phyloP scores from a whole-genome alignment of 1,139 yeast genomes.

The Sugiyamaella xylanicola region DNA sequence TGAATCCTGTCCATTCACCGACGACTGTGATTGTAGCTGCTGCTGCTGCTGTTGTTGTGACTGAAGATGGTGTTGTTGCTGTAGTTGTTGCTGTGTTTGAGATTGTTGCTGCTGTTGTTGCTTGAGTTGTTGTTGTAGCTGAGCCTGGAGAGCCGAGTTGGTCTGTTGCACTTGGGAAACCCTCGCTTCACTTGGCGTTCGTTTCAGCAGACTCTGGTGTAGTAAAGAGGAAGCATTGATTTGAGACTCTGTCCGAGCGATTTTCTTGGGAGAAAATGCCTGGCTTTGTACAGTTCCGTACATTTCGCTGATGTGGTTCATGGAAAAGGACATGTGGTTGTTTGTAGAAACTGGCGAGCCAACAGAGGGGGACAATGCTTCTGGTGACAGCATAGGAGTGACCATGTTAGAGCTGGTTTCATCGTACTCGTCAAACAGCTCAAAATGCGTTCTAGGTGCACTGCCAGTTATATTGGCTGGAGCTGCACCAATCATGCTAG shows the following conservation, averaged over 20 bases:
- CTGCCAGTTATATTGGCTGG: neutral
- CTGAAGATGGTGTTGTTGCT: neutral
- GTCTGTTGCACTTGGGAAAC: slow-evolving; percentile 8
- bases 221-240: slow-evolving; percentile 31
- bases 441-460: slow-evolving; percentile 26
- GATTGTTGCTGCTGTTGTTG: slow-evolving; percentile 3
- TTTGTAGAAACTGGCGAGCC: slow-evolving; percentile 23
- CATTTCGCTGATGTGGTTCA: slow-evolving; percentile 22
- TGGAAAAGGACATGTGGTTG: slow-evolving; percentile 19
- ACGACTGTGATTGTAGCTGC: slow-evolving; percentile 12
- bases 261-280: slow-evolving; percentile 30
- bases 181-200: slow-evolving; percentile 16
- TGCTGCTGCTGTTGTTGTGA: slow-evolving; percentile 14
- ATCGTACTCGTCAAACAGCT: slow-evolving; percentile 32
- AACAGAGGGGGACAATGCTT: slow-evolving; percentile 23
- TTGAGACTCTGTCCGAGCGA: slow-evolving; percentile 35
- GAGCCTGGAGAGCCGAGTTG: neutral
- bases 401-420: slow-evolving; percentile 24
- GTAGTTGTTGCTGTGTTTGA: slow-evolving; percentile 7
- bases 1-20: slow-evolving; percentile 7
- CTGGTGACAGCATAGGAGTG: slow-evolving; percentile 35
- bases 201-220: slow-evolving; percentile 25
- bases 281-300: slow-evolving; percentile 9
- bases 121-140: slow-evolving; percentile 7
- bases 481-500: slow-evolving; percentile 7